These are phyloP conservation scores for Magnusiomyces suaveolens DNA, from an alignment of 1,139 yeast genomes.

Conservation along the genomic window DNA sequence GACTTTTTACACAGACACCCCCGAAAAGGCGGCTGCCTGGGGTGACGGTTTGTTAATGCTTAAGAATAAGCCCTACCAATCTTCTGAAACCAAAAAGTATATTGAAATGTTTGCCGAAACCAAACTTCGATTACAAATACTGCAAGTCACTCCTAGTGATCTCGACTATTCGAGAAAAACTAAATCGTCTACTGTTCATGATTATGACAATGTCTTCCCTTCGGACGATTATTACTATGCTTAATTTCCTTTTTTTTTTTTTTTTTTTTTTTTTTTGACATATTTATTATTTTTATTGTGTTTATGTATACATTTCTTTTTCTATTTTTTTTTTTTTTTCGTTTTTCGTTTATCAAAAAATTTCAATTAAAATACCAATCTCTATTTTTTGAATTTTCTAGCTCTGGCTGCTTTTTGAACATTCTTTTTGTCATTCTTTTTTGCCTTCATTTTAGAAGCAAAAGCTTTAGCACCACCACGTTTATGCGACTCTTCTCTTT, in stretches of 20 bases:
- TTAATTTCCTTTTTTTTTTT: not conserved
- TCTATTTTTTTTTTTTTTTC: no score
- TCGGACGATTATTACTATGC: constrained; percentile 26
- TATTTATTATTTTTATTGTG: no score
- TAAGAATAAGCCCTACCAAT: constrained; percentile 36
- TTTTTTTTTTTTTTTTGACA: not conserved
- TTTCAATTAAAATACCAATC: no score
- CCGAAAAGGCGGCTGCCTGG: constrained; percentile 65
- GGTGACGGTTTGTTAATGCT: constrained; percentile 68
- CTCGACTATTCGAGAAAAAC: constrained; percentile 26
- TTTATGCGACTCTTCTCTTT: constrained; percentile 21
- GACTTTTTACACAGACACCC: constrained; percentile 60
- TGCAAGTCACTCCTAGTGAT: constrained; percentile 40
- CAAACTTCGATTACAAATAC: constrained; percentile 56
- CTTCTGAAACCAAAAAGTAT: constrained; percentile 52
- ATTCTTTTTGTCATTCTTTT: constrained; percentile 13
- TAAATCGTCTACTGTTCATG: constrained; percentile 4
- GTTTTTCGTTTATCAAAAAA: no score
- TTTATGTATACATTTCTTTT: no score
- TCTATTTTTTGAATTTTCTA: constrained; percentile 44
- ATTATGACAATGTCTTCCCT: constrained; percentile 14
- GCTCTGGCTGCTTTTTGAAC: constrained; percentile 17
- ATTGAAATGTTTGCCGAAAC: constrained; percentile 48
- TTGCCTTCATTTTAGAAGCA: constrained; percentile 56
- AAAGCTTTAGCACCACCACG: constrained; percentile 31